A percentile compares a stretch with the other conserved stretches of the same genome.
These are phyloP conservation scores for Neltuma alba DNA, from an alignment of 306 rosid species.

Conservation along the genomic window DNA sequence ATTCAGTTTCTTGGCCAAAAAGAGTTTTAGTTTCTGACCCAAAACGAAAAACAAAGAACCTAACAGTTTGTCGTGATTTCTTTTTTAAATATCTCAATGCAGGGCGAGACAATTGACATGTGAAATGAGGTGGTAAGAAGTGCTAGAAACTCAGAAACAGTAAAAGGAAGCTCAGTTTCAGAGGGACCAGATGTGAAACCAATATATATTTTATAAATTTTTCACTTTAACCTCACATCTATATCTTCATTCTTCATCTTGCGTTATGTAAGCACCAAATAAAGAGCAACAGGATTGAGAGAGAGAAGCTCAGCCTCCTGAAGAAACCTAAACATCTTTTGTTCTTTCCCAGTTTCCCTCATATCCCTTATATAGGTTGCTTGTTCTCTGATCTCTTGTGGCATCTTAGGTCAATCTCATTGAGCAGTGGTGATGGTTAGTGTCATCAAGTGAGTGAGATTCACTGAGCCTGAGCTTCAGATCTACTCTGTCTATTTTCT, in stretches of 20 bases:
- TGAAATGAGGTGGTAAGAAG: neutral
- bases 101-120: neutral
- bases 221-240: neutral
- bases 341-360: neutral
- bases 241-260: neutral
- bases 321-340: neutral
- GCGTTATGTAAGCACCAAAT: neutral
- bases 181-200: neutral
- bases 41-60: neutral
- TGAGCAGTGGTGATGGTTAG: neutral
- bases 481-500: neutral
- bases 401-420: neutral
- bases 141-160: neutral
- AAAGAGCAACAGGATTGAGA: neutral
- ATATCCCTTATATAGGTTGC: neutral
- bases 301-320: neutral
- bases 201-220: neutral
- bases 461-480: neutral
- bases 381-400: neutral
- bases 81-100: conserved; percentile 12
- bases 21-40: neutral
- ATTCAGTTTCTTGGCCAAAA: neutral
- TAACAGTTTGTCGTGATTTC: conserved; percentile 9
- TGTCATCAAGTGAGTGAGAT: conserved; percentile 29
- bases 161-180: neutral